These are phyloP conservation scores for Hyaloscypha bicolor DNA, from an alignment of 495 filamentous ascomycete genomes.

Conservation along the genomic window DNA sequence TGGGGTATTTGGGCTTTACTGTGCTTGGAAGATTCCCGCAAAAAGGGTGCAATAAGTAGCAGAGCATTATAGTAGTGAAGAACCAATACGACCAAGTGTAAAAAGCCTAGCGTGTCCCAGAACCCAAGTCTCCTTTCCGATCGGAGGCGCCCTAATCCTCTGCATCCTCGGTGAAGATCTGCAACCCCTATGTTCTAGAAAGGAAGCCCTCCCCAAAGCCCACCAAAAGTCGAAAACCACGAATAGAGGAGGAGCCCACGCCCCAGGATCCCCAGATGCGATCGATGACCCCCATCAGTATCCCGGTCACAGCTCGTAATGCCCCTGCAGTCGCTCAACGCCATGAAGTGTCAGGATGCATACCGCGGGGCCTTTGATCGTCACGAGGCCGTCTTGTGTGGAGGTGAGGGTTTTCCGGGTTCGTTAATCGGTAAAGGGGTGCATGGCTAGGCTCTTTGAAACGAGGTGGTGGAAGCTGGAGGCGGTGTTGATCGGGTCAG, in stretches of 20 bases:
- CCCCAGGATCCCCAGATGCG: constrained; percentile 1
- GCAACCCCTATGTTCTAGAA: background rate
- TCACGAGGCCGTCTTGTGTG: constrained; percentile 19
- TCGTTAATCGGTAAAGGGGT: background rate
- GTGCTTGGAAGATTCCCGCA: constrained; percentile 15
- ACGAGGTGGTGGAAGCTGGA: background rate
- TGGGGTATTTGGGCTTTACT: constrained; percentile 31
- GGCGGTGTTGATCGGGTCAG: constrained; percentile 21
- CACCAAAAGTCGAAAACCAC: background rate
- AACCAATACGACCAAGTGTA: constrained; percentile 33
- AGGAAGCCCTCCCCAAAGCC: background rate
- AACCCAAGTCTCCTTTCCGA: constrained; percentile 4
- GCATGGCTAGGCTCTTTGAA: background rate
- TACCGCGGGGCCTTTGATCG: constrained; percentile 5
- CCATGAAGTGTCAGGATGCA: background rate
- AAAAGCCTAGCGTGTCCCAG: constrained; percentile 17
- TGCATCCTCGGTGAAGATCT: constrained; percentile 20
- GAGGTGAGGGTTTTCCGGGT: background rate
- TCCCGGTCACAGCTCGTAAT: constrained; percentile 11
- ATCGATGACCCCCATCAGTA: constrained; percentile 17
- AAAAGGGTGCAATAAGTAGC: constrained; percentile 23
- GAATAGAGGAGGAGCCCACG: background rate
- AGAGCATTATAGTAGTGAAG: constrained; percentile 22
- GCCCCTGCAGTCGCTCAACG: constrained; percentile 22
- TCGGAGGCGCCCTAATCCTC: background rate